Conservation (phyloP, 2,329 filamentous ascomycete species). For the Fusarium torreyae region DNA sequence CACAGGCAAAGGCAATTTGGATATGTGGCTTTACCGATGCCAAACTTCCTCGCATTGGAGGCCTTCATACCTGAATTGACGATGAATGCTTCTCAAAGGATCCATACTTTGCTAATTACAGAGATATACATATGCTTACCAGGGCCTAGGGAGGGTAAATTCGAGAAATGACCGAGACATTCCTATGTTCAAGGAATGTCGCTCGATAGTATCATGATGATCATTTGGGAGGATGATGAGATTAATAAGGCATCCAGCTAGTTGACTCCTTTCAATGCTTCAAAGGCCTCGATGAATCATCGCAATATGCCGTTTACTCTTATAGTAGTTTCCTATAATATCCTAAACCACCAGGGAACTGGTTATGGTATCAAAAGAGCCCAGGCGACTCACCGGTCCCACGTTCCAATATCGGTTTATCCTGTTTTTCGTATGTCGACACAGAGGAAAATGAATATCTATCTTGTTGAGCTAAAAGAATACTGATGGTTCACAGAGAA, state of each 20-base stretch:
- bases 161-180: background rate
- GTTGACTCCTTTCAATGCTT: too few species aligned
- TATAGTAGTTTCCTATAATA: too few species aligned
- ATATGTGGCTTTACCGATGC: slow-evolving; percentile 55
- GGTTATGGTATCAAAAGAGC: too few species aligned
- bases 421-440: too few species aligned
- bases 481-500: too few species aligned
- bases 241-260: background rate
- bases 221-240: background rate
- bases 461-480: too few species aligned
- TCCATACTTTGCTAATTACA: slow-evolving; percentile 16
- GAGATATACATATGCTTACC: background rate
- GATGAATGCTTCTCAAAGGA: slow-evolving; percentile 30
- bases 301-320: too few species aligned
- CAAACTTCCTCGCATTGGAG: too few species aligned
- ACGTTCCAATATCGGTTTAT: too few species aligned
- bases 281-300: background rate
- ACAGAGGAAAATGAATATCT: too few species aligned
- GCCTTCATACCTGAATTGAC: slow-evolving; percentile 2
- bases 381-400: too few species aligned
- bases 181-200: background rate
- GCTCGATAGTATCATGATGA: background rate
- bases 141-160: background rate
- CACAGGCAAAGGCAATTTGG: slow-evolving; percentile 52
- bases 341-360: too few species aligned